Base-by-base conservation (phyloP, 192 early-diverging fungal genomes). In the Linnemannia schmuckeri region DNA sequence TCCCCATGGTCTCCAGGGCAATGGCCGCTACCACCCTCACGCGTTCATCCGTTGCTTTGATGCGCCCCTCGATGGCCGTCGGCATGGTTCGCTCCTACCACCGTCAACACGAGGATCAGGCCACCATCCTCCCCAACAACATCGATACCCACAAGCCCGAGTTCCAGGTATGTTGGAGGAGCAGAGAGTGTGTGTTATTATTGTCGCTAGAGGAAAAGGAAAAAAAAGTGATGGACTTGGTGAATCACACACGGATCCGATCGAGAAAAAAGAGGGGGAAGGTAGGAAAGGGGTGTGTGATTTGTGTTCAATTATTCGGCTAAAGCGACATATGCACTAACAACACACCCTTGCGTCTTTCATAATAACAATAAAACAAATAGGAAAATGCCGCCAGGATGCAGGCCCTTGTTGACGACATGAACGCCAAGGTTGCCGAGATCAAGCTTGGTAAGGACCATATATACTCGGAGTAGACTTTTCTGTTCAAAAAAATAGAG, bases 301-400 rank as follows among this genome's bases (percentile, higher is more conserved):
- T n/a, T 35, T 57, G 61, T 69, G 57, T 49, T 37, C 49, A 35
- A 30, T 81, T 44, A 8, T 66, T 35, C 24, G 27, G 27, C 61
- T 66, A 66, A 66, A 66, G 63, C 38, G 38, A 40, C 41, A 66
- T 61, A 35, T 70, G 6, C 68, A 77, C 18, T 63, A 71, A 33
- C 37, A 81, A 20, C 42, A 6, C 79, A 37, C 35, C 20, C 0
- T 24, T 79, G 72, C 55, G 30, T 89, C 82, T 18, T 74, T 2
- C 17, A 42, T 17, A 20, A 71, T 27, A 24, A 66, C 27, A 15
- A 33, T 33, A 27, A 66, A 33, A 15, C 61, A 54, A 54, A 83
- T 88, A 97, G 95, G 95, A 97, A 81, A 97, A 97, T 88, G 92
- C 93, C 13, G 81, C 79, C 37, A 92, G 90, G 77, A 96, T 96